Base-by-base conservation (phyloP, 2,329 filamentous ascomycete genomes). In the Fusarium subglutinans region DNA sequence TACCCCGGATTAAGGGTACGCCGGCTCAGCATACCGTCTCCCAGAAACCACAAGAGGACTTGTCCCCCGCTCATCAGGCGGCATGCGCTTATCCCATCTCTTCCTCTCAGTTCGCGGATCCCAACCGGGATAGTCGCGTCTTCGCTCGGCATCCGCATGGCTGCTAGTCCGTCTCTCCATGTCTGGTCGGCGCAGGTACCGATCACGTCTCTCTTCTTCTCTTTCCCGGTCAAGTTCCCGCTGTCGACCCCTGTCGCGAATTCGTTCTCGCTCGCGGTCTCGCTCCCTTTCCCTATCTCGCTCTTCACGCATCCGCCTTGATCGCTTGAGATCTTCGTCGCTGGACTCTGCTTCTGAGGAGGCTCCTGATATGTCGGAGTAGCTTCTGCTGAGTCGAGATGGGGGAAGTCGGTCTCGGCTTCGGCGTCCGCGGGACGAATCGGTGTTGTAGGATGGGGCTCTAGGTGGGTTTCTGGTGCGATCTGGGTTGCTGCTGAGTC, bases 101-200 rank as follows among this genome's bases (percentile, higher is more conserved):
- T 81, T 81, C 28, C 80, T 79, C 9, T 83, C 79, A 14, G 82
- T 75, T 50, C 81, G 79, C 22, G 76, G 55, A 41, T 85, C 83
- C 74, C 81, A 81, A 12, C 79, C 75, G 12, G 76, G 76, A 60
- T 80, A 76, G 24, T 83, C 82, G 17, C 83, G 80, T 50, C 83
- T 79, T 28, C 86, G 81, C 67, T 87, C 86, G 40, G 84, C 80
- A 67, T 88, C 86, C 30, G 85, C 84, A 67, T 87, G 86, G 73
- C 86, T 88, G 78, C 86, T 87, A 7, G 86, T 85, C 50, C 87
- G 80, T 53, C 85, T 81, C 35, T 83, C 79, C 20, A 80, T 75
- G 4, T 85, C 84, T 4, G 84, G 82, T n/a, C 85, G 81, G 37
- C 82, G 78, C 18, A 83, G 75, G 70, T 85, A 82, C 33, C 79